These are phyloP conservation scores for Brettanomyces custersianus DNA, from an alignment of 805 yeast genomes.

Conservation along the genomic window DNA sequence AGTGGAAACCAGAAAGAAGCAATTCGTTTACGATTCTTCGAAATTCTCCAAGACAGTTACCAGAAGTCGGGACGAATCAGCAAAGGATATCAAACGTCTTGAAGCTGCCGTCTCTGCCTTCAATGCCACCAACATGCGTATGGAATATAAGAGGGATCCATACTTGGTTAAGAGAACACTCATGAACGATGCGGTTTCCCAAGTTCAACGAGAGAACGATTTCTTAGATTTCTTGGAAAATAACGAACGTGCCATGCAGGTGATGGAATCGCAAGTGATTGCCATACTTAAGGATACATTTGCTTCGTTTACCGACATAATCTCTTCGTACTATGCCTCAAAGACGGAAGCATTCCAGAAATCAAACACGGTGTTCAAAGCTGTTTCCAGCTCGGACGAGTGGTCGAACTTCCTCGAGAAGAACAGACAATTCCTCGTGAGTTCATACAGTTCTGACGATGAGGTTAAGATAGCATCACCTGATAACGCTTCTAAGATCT, in stretches of 20 bases:
- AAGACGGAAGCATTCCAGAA: constrained; percentile 22
- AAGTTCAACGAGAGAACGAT: constrained; percentile 36
- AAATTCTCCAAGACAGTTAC: constrained; percentile 33
- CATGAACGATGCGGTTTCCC: constrained; percentile 28
- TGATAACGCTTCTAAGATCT: too few species aligned
- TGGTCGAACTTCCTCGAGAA: constrained; percentile 33
- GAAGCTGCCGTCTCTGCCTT: constrained; percentile 14
- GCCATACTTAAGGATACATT: constrained; percentile 32
- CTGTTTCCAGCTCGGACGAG: constrained; percentile 32
- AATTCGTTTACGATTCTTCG: constrained; percentile 25
- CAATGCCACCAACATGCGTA: constrained; percentile 12
- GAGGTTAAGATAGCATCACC: constrained; percentile 11
- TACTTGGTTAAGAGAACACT: constrained; percentile 32
- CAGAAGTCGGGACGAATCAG: constrained; percentile 24
- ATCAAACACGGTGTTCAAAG: constrained; percentile 23
- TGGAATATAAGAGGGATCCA: constrained; percentile 37
- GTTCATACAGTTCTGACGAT: constrained; percentile 4
- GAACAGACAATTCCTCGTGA: constrained; percentile 26
- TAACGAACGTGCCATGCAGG: constrained; percentile 30
- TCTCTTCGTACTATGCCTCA: constrained; percentile 23
- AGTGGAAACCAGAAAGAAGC: constrained; percentile 34
- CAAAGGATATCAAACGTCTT: constrained; percentile 20
- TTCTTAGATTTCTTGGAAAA: constrained; percentile 35
- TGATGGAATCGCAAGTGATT: constrained; percentile 35
- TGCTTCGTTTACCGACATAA: constrained; percentile 19